phyloP scores from a whole-genome alignment of 2,329 filamentous ascomycete species.

The Claviceps spartinae region DNA sequence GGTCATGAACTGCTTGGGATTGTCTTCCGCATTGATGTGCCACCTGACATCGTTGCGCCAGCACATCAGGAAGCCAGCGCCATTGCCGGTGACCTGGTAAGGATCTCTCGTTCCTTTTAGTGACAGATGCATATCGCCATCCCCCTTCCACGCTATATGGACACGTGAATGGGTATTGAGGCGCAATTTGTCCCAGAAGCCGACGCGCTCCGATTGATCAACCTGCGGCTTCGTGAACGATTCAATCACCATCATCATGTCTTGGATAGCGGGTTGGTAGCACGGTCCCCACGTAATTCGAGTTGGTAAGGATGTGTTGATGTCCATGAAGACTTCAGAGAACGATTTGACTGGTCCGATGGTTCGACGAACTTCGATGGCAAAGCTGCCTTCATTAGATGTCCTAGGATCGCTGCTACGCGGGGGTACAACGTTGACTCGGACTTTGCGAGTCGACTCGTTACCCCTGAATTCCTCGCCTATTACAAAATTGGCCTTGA shows the following conservation, averaged over 20 bases:
- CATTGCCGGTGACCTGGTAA: conserved; percentile 82
- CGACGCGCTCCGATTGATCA: conserved; percentile 83
- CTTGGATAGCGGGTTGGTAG: conserved; percentile 94
- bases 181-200: conserved; percentile 98
- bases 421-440: conserved; percentile 73
- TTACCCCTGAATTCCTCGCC: conserved; percentile 80
- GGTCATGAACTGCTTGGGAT: conserved; percentile 87
- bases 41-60: conserved; percentile 91
- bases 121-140: conserved; percentile 87
- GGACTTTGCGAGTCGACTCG: conserved; percentile 66
- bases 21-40: conserved; percentile 70
- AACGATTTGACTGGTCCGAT: conserved; percentile 94
- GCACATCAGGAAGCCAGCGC: conserved; percentile 94
- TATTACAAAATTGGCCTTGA: conserved; percentile 86
- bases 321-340: conserved; percentile 80
- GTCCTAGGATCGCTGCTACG: conserved; percentile 38
- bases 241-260: conserved; percentile 99
- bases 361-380: conserved; percentile 77
- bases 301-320: conserved; percentile 86
- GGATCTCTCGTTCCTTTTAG: conserved; percentile 88
- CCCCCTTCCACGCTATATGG: conserved; percentile 81
- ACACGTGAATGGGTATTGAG: conserved; percentile 88
- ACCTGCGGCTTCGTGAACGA: conserved; percentile 93
- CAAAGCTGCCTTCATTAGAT: conserved; percentile 52
- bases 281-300: conserved; percentile 94